Evolutionary conservation across 2,329 filamentous ascomycete species (phyloP).

Genomic region (Malbranchea zuffiana): DNA sequence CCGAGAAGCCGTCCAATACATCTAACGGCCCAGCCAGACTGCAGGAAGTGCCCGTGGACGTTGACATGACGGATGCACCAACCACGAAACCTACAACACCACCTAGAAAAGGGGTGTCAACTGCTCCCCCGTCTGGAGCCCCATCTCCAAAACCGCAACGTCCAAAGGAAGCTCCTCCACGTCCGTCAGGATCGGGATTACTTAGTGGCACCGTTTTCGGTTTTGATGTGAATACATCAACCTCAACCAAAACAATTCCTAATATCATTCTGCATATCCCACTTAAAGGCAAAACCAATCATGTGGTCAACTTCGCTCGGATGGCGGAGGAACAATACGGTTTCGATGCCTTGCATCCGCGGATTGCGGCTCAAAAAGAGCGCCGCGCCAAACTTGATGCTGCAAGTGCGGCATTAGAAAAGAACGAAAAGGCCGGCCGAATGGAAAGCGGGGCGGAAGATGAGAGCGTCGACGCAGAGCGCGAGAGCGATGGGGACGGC

Average conservation of each 20-base stretch:
- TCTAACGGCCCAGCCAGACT: constrained; percentile 14
- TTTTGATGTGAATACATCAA: constrained; percentile 37
- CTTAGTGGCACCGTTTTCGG: constrained; percentile 53
- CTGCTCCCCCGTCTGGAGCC: constrained; percentile 42
- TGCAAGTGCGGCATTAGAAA: constrained; percentile 74
- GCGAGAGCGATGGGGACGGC: constrained; percentile 46
- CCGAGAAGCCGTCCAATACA: constrained; percentile 18
- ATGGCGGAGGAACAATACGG: constrained; percentile 90
- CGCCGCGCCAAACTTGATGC: constrained; percentile 80
- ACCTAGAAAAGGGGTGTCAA: constrained; percentile 29
- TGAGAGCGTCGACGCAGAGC: constrained; percentile 81
- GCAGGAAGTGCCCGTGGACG: constrained; percentile 25
- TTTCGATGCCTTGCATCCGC: constrained; percentile 85
- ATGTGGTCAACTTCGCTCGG: constrained; percentile 89
- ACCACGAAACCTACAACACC: constrained; percentile 16
- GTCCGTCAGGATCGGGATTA: constrained; percentile 53
- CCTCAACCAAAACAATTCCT: constrained; percentile 44
- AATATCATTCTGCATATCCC: constrained; percentile 79
- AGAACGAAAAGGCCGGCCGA: constrained; percentile 56
- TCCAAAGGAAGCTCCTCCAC: constrained; percentile 43
- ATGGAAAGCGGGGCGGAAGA: constrained; percentile 69
- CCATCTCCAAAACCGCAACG: constrained; percentile 46
- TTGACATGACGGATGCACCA: constrained; percentile 21
- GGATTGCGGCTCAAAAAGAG: constrained; percentile 77
- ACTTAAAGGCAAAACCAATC: constrained; percentile 70